phyloP scores from a whole-genome alignment of 345 rosid species.

The Leavenworthia alabamica region DNA sequence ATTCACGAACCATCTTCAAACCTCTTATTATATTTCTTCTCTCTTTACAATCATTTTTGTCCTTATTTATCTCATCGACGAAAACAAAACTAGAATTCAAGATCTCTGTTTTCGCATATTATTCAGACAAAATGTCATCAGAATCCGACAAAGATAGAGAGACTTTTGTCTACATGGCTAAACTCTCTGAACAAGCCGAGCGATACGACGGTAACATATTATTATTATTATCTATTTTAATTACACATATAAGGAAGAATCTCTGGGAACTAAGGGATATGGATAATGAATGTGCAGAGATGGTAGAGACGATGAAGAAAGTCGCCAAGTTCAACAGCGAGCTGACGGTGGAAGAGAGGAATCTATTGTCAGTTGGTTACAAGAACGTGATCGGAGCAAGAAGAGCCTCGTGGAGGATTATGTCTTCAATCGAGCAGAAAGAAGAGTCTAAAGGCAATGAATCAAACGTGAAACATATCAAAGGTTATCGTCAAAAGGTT shows the following conservation, averaged over 20 bases:
- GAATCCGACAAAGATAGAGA: constrained; percentile 76
- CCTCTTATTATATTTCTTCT: constrained; percentile 19
- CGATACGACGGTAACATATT: constrained; percentile 66
- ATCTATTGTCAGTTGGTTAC: constrained; percentile 91
- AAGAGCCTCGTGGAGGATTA: constrained; percentile 93
- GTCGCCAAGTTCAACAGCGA: constrained; percentile 76
- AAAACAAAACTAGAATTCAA: background rate
- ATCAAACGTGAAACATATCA: constrained; percentile 71
- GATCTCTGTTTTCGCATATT: background rate
- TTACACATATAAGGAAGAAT: background rate
- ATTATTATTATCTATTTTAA: background rate
- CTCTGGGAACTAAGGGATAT: background rate
- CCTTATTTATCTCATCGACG: background rate
- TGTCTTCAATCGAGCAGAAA: constrained; percentile 97
- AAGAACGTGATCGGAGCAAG: constrained; percentile 86
- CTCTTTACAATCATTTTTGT: background rate
- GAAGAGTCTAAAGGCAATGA: constrained; percentile 92
- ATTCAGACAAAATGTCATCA: constrained; percentile 34
- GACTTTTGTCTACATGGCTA: constrained; percentile 78
- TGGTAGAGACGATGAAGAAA: constrained; percentile 94
- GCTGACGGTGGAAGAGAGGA: constrained; percentile 93
- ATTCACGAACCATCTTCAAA: constrained; percentile 31
- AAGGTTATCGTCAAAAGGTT: constrained; percentile 77
- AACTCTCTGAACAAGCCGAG: constrained; percentile 95
- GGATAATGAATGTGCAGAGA: constrained; percentile 44